Percentiles rank a stretch among this genome's conserved stretches.
These are phyloP conservation scores for Sutorius eximius DNA, from an alignment of 1,284 basidiomycete species.

Conservation along the genomic window DNA sequence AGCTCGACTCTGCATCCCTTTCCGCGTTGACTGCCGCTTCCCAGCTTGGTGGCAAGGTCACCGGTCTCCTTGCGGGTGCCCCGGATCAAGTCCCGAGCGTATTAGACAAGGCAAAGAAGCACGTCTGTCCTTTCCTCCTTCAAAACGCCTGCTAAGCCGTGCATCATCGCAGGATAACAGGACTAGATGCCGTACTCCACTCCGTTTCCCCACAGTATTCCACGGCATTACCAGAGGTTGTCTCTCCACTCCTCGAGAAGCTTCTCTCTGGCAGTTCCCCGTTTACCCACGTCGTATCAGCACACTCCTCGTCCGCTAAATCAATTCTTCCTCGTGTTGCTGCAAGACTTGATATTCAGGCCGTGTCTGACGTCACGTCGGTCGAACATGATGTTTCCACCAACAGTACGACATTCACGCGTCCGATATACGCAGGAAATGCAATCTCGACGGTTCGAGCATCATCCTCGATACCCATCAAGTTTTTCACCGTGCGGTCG, in stretches of 20 bases:
- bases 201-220: constrained; percentile 53
- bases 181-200: constrained; percentile 50
- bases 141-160: constrained; percentile 9
- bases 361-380: constrained; percentile 88
- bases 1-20: constrained; percentile 82
- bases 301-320: constrained; percentile 62
- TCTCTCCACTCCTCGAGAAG: constrained; percentile 57
- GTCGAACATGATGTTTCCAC: constrained; percentile 75
- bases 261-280: constrained; percentile 48
- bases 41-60: constrained; percentile 83
- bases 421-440: constrained; percentile 98
- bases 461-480: constrained; percentile 71
- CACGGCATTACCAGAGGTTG: constrained; percentile 48
- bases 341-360: constrained; percentile 81
- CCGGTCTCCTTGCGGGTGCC: constrained; percentile 83
- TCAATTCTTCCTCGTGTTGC: constrained; percentile 83
- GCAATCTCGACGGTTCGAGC: constrained; percentile 93
- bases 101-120: constrained; percentile 82
- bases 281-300: constrained; percentile 85
- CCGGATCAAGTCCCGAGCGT: constrained; percentile 69
- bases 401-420: constrained; percentile 79
- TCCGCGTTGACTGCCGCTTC: constrained; percentile 89
- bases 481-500: constrained; percentile 95
- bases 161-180: constrained; percentile 41
- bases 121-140: constrained; percentile 20